Conservation (phyloP, 2,329 filamentous ascomycete genomes). For the Ophiostoma populinum region DNA sequence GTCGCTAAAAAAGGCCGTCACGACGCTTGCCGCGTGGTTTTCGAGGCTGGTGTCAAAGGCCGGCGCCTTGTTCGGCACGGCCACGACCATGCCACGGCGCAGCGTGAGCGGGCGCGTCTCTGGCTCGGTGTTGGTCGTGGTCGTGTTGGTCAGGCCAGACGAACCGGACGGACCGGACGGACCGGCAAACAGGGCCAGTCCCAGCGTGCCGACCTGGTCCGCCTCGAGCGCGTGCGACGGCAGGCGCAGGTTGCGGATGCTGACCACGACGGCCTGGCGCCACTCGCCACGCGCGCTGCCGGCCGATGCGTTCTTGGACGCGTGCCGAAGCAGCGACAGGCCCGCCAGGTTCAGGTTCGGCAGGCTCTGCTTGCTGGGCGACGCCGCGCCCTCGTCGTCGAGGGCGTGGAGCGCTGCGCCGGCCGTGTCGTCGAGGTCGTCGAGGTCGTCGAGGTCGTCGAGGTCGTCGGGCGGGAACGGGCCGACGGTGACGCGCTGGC, state of each 20-base stretch:
- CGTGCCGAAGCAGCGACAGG: constrained; percentile 32
- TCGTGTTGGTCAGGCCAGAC: no score
- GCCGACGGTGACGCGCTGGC: constrained; percentile 62
- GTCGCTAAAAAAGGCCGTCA: constrained; percentile 54
- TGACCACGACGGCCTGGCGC: constrained; percentile 66
- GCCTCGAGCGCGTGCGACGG: constrained; percentile 59
- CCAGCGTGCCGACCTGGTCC: constrained; percentile 81
- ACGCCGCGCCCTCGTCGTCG: constrained; percentile 28
- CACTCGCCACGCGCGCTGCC: no score
- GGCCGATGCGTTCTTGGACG: constrained; percentile 37
- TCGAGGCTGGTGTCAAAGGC: constrained; percentile 35
- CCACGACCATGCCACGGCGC: constrained; percentile 72
- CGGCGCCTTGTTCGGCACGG: constrained; percentile 43
- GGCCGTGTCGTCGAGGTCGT: constrained; percentile 26
- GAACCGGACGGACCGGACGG: constrained; percentile 10
- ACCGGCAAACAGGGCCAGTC: constrained; percentile 39
- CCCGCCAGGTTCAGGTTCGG: constrained; percentile 37
- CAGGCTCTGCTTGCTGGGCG: constrained; percentile 29
- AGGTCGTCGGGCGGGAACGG: constrained; percentile 50
- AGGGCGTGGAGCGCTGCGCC: constrained; percentile 28
- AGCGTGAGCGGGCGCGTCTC: constrained; percentile 22
- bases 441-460: constrained; percentile 24
- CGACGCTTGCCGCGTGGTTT: constrained; percentile 47
- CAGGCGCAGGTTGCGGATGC: constrained; percentile 72
- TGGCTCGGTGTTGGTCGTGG: no score